A percentile compares a stretch with the other conserved stretches of the same genome.
These are phyloP conservation scores for Acorus calamus DNA, from an alignment of 106 monocot genomes.

Conservation along the genomic window DNA sequence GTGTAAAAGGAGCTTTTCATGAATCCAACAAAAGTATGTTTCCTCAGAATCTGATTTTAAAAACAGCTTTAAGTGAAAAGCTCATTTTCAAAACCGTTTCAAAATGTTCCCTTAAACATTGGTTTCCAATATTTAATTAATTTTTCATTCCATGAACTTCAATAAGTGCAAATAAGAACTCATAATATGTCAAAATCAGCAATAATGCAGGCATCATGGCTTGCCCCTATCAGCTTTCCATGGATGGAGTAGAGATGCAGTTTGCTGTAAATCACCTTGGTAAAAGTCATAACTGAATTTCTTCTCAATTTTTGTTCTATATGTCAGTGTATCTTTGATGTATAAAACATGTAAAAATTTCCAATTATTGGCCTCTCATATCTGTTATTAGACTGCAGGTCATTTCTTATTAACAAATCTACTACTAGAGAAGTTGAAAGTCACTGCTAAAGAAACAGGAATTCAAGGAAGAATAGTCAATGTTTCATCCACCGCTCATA, in stretches of 20 bases:
- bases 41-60: too few species aligned
- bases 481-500: slow-evolving; percentile 57
- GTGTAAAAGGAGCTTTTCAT: too few species aligned
- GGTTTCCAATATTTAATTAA: too few species aligned
- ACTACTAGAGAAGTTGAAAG: slow-evolving; percentile 72
- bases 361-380: too few species aligned
- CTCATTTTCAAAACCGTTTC: too few species aligned
- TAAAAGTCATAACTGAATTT: slow-evolving; percentile 3
- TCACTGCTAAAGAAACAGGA: slow-evolving; percentile 74
- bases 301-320: too few species aligned
- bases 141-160: neutral
- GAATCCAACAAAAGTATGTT: too few species aligned
- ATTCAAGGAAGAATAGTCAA: slow-evolving; percentile 76
- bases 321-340: too few species aligned
- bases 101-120: too few species aligned
- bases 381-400: slow-evolving; percentile 26
- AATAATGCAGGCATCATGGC: slow-evolving; percentile 85
- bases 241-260: slow-evolving; percentile 75
- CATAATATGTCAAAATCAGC: slow-evolving; percentile 10
- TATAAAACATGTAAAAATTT: too few species aligned
- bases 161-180: too few species aligned
- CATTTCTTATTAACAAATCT: slow-evolving; percentile 71
- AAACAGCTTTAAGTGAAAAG: too few species aligned
- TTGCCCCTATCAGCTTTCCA: slow-evolving; percentile 63
- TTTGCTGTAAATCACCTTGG: slow-evolving; percentile 89